These are phyloP conservation scores for Lactifluus rugatus DNA, from an alignment of 768 basidiomycete genomes.

Conservation along the genomic window DNA sequence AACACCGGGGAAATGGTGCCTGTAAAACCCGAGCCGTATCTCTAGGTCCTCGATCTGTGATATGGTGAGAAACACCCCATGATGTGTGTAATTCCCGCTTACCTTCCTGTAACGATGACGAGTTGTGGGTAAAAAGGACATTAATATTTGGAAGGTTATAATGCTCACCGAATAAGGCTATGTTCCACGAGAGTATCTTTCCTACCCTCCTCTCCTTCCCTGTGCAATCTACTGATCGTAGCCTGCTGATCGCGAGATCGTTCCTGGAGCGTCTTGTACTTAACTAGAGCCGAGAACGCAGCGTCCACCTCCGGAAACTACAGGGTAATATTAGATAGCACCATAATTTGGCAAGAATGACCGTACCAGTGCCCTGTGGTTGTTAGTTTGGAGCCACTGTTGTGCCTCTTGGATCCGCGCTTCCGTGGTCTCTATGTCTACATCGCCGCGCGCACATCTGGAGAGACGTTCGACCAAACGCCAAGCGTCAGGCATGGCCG, in stretches of 20 bases:
- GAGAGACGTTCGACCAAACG: constrained; percentile 7
- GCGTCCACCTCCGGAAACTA: constrained; percentile 17
- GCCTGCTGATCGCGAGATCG: constrained; percentile 5
- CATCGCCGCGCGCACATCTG: constrained; percentile 13
- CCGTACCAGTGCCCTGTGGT: constrained; percentile 13
- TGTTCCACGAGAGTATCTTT: constrained; percentile 6
- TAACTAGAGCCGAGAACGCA: constrained; percentile 12
- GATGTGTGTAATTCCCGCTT: background rate
- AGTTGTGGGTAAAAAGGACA: background rate
- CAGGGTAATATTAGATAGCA: background rate
- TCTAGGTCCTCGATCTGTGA: constrained; percentile 9
- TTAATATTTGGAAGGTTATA: background rate
- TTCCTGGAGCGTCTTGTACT: constrained; percentile 16
- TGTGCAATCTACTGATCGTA: background rate
- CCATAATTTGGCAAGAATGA: background rate
- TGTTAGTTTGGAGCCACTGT: constrained; percentile 35
- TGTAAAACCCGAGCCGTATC: constrained; percentile 9
- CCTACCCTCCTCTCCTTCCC: constrained; percentile 11
- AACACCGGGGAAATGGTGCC: constrained; percentile 6
- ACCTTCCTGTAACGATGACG: constrained; percentile 8
- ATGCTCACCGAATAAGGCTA: constrained; percentile 9
- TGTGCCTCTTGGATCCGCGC: constrained; percentile 40
- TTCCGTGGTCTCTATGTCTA: constrained; percentile 27
- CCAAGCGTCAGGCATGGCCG: constrained; percentile 8
- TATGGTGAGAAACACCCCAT: background rate